Base-by-base conservation (phyloP, 495 filamentous ascomycete genomes). In the Penicillium ochrochloron region DNA sequence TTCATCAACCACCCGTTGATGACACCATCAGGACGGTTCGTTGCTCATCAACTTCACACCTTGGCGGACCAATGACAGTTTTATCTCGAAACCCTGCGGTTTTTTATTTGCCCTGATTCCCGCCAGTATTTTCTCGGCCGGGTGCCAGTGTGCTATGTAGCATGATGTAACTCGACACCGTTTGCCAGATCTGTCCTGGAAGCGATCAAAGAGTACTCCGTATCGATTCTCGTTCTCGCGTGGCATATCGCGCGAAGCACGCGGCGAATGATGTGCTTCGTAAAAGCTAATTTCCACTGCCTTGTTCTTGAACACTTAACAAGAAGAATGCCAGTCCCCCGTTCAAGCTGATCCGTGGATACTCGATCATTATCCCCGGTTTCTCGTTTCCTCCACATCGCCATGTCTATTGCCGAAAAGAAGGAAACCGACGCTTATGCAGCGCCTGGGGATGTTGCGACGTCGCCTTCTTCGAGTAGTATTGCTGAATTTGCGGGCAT, bases 401-500 rank as follows among this genome's bases (percentile, higher is more conserved):
- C 27, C 55, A 68, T 68, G 66, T 63, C 66, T 19, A 48, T 21
- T 17, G 50, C 8, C 19, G 66, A 65, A 14, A 65, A 65, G 57
- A 60, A 57, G 17, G 59, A 67, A 3, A 39, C 50, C 2, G 44
- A 48, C 14, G 23, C 65, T 23, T 31, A 57, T 50, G n/a, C 46
- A 12, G 35, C 41, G 14, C 33, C 14, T 12, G 46, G 29, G 11
- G 15, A 65, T 52, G 44, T 19, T 12, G 57, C 15, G 2, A 35
- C 39, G n/a, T 66, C 66, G 12, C 52, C 66, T 9, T 66, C 69
- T 1, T 66, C 61, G 6, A 67, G 66, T 59, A 69, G 61, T 42
- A 42, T 70, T 10, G 65, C 65, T 21, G 71, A 73, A 23, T 64
- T 60, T 14, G 59, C 66, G 17, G 69, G 63, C 0, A 80, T 88